A percentile compares a stretch with the other conserved stretches of the same genome.
Conservation (phyloP, 2,329 filamentous ascomycete species). For the Lachnellula occidentalis region DNA sequence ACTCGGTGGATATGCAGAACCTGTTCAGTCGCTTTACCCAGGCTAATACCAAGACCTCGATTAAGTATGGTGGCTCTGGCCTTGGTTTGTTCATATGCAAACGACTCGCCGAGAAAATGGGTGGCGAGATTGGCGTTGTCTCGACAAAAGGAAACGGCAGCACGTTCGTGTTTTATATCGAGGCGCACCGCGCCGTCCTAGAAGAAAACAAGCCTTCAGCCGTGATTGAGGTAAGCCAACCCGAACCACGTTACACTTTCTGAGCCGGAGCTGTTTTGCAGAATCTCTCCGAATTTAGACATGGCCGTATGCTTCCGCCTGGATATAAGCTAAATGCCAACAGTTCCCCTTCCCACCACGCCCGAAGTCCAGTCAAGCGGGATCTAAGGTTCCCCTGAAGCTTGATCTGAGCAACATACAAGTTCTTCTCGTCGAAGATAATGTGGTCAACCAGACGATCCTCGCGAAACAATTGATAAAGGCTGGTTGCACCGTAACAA, state of each 20-base stretch:
- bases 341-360: constrained; percentile 3
- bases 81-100: constrained; percentile 75
- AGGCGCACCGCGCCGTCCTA: constrained; percentile 36
- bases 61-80: constrained; percentile 74
- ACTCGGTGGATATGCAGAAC: constrained; percentile 37
- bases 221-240: background rate
- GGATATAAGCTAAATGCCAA: background rate
- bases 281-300: no score
- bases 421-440: constrained; percentile 55
- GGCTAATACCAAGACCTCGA: constrained; percentile 65
- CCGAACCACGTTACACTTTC: no score
- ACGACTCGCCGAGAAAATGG: constrained; percentile 73
- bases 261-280: no score
- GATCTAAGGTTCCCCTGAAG: background rate
- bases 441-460: constrained; percentile 55
- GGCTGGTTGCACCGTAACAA: constrained; percentile 37
- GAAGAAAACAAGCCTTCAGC: background rate
- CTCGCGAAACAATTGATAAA: constrained; percentile 45
- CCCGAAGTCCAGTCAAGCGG: constrained; percentile 1
- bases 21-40: constrained; percentile 77
- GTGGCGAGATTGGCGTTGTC: constrained; percentile 71
- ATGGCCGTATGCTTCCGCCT: no score
- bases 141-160: constrained; percentile 65
- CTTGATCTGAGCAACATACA: constrained; percentile 18
- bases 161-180: constrained; percentile 71